phyloP scores from a whole-genome alignment of 306 rosid genomes.

The Cicer chorassanicum region DNA sequence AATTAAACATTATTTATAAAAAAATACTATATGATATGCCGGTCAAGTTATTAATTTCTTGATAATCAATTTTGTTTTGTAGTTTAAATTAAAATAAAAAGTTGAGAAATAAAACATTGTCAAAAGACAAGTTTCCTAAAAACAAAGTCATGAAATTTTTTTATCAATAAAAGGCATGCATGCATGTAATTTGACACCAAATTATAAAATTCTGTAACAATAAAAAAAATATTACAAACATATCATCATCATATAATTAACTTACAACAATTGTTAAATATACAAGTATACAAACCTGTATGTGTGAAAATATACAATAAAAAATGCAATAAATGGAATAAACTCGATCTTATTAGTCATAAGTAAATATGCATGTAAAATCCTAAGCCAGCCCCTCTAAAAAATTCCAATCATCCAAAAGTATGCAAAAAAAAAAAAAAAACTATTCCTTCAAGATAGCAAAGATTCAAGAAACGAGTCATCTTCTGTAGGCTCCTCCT shows the following conservation, averaged over 20 bases:
- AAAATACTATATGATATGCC: neutral
- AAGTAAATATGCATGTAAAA: neutral
- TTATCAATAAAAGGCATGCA: neutral
- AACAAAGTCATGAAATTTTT: neutral
- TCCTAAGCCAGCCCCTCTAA: neutral
- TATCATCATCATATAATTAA: neutral
- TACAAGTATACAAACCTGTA: neutral
- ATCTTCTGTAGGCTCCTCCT: constrained; percentile 19
- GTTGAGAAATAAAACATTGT: neutral
- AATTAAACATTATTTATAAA: neutral
- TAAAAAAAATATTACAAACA: neutral
- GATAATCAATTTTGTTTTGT: neutral
- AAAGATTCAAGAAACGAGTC: constrained; percentile 12
- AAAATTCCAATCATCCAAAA: neutral
- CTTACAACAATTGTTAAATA: neutral
- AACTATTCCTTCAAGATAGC: constrained; percentile 29
- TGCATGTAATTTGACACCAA: neutral
- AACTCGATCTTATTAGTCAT: neutral
- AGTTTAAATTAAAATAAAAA: neutral
- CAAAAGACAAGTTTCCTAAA: neutral
- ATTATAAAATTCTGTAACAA: neutral
- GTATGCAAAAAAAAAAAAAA: neutral
- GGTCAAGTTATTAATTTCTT: neutral
- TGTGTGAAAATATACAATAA: neutral
- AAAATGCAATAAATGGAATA: constrained; percentile 3